phyloP scores from a whole-genome alignment of 1,139 yeast genomes.

The Nakaseomyces delphensis region DNA sequence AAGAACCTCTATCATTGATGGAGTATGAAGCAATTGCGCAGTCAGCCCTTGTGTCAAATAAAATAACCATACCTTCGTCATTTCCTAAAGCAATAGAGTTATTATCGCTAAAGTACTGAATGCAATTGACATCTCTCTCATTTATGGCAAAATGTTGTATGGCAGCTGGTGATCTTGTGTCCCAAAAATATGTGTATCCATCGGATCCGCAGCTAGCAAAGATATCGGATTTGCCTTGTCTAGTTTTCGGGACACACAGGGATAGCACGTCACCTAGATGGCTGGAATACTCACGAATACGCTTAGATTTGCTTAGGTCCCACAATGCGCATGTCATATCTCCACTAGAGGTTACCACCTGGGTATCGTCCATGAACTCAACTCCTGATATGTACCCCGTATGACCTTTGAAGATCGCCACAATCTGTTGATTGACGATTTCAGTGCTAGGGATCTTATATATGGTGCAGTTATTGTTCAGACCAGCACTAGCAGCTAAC shows the following conservation, averaged over 20 bases:
- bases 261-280: constrained; percentile 77
- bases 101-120: constrained; percentile 66
- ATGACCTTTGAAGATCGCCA: constrained; percentile 63
- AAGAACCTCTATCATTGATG: constrained; percentile 22
- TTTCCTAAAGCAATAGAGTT: constrained; percentile 60
- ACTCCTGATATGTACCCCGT: constrained; percentile 74
- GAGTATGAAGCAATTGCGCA: constrained; percentile 54
- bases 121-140: constrained; percentile 56
- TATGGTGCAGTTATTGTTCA: constrained; percentile 70
- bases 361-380: constrained; percentile 49
- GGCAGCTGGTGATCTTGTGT: constrained; percentile 45
- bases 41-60: constrained; percentile 73
- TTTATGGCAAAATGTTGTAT: constrained; percentile 55
- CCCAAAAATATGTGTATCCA: constrained; percentile 69
- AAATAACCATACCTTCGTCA: constrained; percentile 67
- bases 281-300: constrained; percentile 52
- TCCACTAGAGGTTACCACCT: constrained; percentile 68
- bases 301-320: constrained; percentile 61
- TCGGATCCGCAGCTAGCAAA: constrained; percentile 74
- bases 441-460: constrained; percentile 40
- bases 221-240: constrained; percentile 19
- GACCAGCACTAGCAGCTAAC: constrained; percentile 71
- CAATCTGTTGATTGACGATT: constrained; percentile 39
- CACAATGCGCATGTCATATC: constrained; percentile 75
- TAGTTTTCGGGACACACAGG: constrained; percentile 32